These are phyloP conservation scores for Bidens hawaiensis DNA, from an alignment of 140 eudicot genomes.

Conservation along the genomic window DNA sequence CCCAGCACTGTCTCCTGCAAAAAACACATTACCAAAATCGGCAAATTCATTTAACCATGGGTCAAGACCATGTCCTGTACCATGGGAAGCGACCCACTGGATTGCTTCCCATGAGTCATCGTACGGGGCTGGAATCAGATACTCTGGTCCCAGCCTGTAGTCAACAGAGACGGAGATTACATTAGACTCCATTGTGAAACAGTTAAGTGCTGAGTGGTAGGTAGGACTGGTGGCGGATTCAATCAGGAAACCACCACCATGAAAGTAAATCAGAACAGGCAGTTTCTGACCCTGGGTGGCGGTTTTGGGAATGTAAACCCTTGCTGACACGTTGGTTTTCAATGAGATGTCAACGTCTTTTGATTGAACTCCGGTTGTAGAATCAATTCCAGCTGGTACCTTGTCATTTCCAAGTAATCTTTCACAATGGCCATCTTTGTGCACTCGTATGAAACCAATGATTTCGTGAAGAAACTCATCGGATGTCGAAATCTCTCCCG, in stretches of 20 bases:
- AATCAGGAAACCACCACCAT: slow-evolving; percentile 36
- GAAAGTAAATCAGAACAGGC: slow-evolving; percentile 26
- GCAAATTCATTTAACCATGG: slow-evolving; percentile 38
- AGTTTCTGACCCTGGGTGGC: neutral
- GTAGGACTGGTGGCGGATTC: slow-evolving; percentile 18
- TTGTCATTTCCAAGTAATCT: slow-evolving; percentile 3
- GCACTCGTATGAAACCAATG: slow-evolving; percentile 16
- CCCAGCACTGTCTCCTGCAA: slow-evolving; percentile 43
- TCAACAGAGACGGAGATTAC: neutral
- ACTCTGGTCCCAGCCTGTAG: slow-evolving; percentile 31
- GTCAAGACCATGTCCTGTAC: slow-evolving; percentile 20
- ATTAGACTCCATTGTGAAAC: neutral
- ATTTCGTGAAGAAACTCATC: neutral
- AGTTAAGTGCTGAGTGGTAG: slow-evolving; percentile 8
- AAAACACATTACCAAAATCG: slow-evolving; percentile 19
- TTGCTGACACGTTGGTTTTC: slow-evolving; percentile 16
- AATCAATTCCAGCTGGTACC: neutral
- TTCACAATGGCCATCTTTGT: slow-evolving; percentile 36
- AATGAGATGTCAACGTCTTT: slow-evolving; percentile 29
- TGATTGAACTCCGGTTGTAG: slow-evolving; percentile 22
- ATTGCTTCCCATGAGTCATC: slow-evolving; percentile 28
- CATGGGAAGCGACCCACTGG: slow-evolving; percentile 35
- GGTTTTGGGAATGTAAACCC: slow-evolving; percentile 29
- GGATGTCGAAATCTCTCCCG: neutral
- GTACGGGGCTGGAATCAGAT: slow-evolving; percentile 21